Evolutionary conservation across 352 stramenopile species (phyloP), one percentile per base, ranked within the genome.

Genomic region (Phytophthora multivora): DNA sequence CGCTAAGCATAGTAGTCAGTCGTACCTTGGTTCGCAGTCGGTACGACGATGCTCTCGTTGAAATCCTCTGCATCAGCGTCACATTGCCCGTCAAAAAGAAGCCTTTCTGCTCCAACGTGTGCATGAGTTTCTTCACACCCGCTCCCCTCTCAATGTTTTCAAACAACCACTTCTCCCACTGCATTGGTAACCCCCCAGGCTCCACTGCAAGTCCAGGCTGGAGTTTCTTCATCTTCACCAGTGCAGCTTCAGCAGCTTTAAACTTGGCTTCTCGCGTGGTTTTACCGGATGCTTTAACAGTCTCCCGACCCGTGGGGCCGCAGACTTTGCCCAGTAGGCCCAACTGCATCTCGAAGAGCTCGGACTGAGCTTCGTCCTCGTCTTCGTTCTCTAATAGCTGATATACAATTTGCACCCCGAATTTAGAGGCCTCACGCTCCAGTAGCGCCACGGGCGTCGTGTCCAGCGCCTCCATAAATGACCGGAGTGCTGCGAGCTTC

Each of bases 191-290:
- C n/a, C 79, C 51, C 1, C 84, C 82, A 0, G 67, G 58, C 3
- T 86, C 74, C 30, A 68, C 79, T 6, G 80, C 79, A 18, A 90
- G 67, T 11, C 84, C 80, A 9, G 84, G 82, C 51, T 88, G 80
- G 8, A 91, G 65, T 45, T 82, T 83, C 35, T 80, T 75, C 16
- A 91, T 69, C 38, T 69, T 75, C 21, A 76, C 64, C 13, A 93
- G 43, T 11, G 67, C 84, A 23, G 71, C 68, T 48, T 91, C 77
- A 1, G 82, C 84, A 35, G 69, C 82, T 46, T 81, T 80, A 65
- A 89, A 87, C 48, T 93, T 93, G 50, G 84, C 82, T 45, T 93
- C 82, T 51, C 79, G 79, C 1, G 80, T 89, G 3, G 75, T 85
- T 50, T 73, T 82, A 0, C 82, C 82, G 3, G 75, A 52, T 1